Base-by-base conservation (phyloP, 2,329 filamentous ascomycete species). In the Talaromyces verruculosus region DNA sequence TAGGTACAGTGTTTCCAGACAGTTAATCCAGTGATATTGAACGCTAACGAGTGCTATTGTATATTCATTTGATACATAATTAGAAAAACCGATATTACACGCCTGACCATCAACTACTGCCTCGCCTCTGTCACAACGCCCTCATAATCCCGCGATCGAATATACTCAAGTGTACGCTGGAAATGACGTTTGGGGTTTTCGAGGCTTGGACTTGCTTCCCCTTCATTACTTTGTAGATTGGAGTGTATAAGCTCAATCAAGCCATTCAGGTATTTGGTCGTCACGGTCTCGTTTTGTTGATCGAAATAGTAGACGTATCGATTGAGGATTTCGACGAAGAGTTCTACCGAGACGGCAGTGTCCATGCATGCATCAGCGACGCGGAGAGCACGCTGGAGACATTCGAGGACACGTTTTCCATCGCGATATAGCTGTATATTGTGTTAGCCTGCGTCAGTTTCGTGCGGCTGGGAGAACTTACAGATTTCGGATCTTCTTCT, bases 281-380 rank as follows among this genome's bases (percentile, higher is more conserved):
- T 99, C 45, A 99, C 95, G 70, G 93, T 93, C 81, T 99, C 95
- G 79, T 99, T 99, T 76, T 97, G 92, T 78, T 99, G 94, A 79
- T 99, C 95, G 81, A 97, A 99, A 82, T 98, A 99, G 79, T 99
- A 99, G 63, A 98, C 93, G 77, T 99, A 99, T 78, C 95, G 89
- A 78, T 99, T 97, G 65, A 99, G 83, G 69, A 99, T 99, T 81
- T 99, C 95, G 65, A 99, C 94, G 79, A 99, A 99, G 59, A 99
- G 85, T 80, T 99, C 96, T 57, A 99, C 95, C 2, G 93, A 97
- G 3, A 97, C 93, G 6, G 93, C 92, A 7, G 93, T 95, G 79
- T 99, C 96, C 95, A 99, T 99, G 81, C 95, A 99, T 6, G 95
- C 96, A 79, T 99, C 95, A 2, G 95, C 96, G 33, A 99, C 96